These are phyloP conservation scores for Blastobotrys arbuscula DNA, from an alignment of 1,139 yeast species.

Conservation along the genomic window DNA sequence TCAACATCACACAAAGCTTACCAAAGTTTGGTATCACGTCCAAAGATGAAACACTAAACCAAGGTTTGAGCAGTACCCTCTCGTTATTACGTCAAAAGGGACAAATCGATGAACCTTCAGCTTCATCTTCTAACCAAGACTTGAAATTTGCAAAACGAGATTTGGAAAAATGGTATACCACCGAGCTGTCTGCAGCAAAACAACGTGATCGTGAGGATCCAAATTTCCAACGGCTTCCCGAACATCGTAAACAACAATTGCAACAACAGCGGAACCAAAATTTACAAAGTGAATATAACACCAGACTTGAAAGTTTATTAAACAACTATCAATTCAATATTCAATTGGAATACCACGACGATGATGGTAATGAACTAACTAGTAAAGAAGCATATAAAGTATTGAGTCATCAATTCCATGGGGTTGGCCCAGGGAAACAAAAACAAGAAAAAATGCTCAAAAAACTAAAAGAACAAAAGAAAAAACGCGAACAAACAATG, in stretches of 20 bases:
- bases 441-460: constrained; percentile 38
- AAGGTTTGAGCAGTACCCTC: constrained; percentile 10
- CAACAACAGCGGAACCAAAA: constrained; percentile 22
- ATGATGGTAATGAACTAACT: constrained; percentile 56
- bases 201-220: constrained; percentile 22
- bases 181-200: background rate
- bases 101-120: background rate
- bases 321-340: constrained; percentile 60
- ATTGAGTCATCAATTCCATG: constrained; percentile 84
- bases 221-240: background rate
- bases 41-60: constrained; percentile 6
- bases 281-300: constrained; percentile 24
- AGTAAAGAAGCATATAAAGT: constrained; percentile 81
- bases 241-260: background rate
- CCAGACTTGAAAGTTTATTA: constrained; percentile 33
- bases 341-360: constrained; percentile 62
- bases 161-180: background rate
- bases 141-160: background rate
- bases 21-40: background rate
- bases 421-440: constrained; percentile 46
- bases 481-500: constrained; percentile 26
- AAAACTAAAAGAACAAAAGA: constrained; percentile 34
- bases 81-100: background rate
- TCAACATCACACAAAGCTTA: no score
- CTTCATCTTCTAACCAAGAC: background rate